Percentiles rank a stretch among this genome's conserved stretches.
phyloP scores from a whole-genome alignment of 2,329 filamentous ascomycete species.

The Xylariaceae sp. region DNA sequence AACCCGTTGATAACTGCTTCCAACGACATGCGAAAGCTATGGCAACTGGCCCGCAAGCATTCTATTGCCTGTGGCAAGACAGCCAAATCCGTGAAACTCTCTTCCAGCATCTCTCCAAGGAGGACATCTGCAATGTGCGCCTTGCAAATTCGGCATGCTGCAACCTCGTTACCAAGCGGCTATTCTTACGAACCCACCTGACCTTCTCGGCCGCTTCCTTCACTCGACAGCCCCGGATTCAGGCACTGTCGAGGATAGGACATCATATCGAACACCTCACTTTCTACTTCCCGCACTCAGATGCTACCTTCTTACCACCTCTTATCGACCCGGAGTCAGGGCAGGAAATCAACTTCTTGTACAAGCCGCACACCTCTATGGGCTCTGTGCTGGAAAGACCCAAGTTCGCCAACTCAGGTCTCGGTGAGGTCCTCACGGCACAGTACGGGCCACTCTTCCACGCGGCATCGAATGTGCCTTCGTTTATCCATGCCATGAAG shows the following conservation, averaged over 20 bases:
- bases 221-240: constrained; percentile 66
- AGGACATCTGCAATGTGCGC: constrained; percentile 57
- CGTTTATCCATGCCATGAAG: constrained; percentile 72
- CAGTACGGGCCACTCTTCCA: constrained; percentile 90
- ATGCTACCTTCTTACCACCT: constrained; percentile 80
- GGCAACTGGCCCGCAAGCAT: constrained; percentile 45
- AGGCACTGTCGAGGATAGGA: constrained; percentile 73
- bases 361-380: constrained; percentile 70
- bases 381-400: constrained; percentile 58
- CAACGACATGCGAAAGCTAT: constrained; percentile 48
- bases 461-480: constrained; percentile 79
- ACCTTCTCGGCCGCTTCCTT: constrained; percentile 73
- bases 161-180: constrained; percentile 61
- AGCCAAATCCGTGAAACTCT: constrained; percentile 46
- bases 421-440: constrained; percentile 76
- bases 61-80: constrained; percentile 54
- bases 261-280: constrained; percentile 73
- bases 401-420: constrained; percentile 75
- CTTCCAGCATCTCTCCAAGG: constrained; percentile 43
- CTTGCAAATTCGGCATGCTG: constrained; percentile 67
- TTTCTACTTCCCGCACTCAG: constrained; percentile 71
- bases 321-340: constrained; percentile 74
- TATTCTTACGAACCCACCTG: constrained; percentile 66
- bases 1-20: not conserved
- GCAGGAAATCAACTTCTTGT: constrained; percentile 74